Conservation (phyloP, 768 basidiomycete genomes). For the Naematelia aurantialba region DNA sequence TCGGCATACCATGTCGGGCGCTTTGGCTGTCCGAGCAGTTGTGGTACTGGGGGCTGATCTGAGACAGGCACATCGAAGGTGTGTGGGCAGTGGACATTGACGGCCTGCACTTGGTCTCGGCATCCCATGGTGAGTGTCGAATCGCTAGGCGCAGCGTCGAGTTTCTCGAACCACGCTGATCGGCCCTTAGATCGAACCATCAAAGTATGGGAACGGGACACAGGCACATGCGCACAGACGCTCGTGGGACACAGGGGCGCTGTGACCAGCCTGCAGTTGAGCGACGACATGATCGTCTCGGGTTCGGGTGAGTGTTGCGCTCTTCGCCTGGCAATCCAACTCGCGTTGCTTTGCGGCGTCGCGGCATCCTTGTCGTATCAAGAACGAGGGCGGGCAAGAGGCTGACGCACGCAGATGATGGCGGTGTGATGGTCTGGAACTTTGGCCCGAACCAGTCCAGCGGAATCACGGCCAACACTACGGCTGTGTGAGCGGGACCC, state of each 20-base stretch:
- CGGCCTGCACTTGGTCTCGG: conserved; percentile 83
- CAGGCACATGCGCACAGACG: conserved; percentile 79
- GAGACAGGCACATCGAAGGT: conserved; percentile 74
- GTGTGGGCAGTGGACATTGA: conserved; percentile 95
- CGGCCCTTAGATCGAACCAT: conserved; percentile 25
- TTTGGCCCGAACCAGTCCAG: conserved; percentile 44
- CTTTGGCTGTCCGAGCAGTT: background rate
- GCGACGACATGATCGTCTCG: conserved; percentile 94
- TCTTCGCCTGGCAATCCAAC: background rate
- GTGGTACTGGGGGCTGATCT: background rate
- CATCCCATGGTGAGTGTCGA: conserved; percentile 71
- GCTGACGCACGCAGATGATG: conserved; percentile 61
- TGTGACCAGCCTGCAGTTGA: conserved; percentile 81
- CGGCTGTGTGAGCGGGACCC: background rate
- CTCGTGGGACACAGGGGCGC: conserved; percentile 91
- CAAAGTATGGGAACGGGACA: conserved; percentile 90
- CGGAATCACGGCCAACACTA: background rate
- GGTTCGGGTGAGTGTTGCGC: conserved; percentile 58
- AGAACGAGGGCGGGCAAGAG: background rate
- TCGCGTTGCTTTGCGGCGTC: background rate
- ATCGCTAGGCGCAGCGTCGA: too few relatives aligned
- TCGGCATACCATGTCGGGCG: too few relatives aligned
- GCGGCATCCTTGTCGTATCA: background rate
- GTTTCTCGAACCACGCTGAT: conserved; percentile 5
- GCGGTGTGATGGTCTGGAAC: conserved; percentile 78